A percentile compares a stretch with the other conserved stretches of the same genome.
phyloP scores from a whole-genome alignment of 75 land plant species.

The Chamaecyparis obtusa region DNA sequence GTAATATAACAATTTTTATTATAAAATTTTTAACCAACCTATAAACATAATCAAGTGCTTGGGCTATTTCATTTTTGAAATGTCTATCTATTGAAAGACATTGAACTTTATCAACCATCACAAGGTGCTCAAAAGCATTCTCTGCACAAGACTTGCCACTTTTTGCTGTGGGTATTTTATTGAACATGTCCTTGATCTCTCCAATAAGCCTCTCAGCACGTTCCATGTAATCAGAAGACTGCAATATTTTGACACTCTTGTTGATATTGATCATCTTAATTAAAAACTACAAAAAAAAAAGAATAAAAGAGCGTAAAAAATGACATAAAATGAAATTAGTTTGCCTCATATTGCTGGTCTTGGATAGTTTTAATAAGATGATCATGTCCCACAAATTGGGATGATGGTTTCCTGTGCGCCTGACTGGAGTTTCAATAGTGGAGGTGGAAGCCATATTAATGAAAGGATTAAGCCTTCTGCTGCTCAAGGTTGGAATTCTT shows the following conservation, averaged over 20 bases:
- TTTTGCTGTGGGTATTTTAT: not conserved
- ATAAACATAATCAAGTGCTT: conserved; percentile 64
- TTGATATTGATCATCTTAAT: too few species aligned
- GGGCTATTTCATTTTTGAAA: conserved; percentile 60
- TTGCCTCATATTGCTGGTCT: not conserved
- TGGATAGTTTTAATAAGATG: not conserved
- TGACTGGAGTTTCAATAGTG: not conserved
- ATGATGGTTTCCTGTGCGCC: not conserved
- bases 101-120: conserved; percentile 82
- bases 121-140: conserved; percentile 66
- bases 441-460: too few species aligned
- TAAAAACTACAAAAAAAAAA: too few species aligned
- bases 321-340: too few species aligned
- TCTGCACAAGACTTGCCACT: not conserved
- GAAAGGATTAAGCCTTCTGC: too few species aligned
- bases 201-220: not conserved
- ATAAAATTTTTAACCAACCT: conserved; percentile 33
- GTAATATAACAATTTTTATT: too few species aligned
- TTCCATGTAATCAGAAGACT: too few species aligned
- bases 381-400: not conserved
- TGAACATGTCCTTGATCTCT: not conserved
- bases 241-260: too few species aligned
- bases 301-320: too few species aligned
- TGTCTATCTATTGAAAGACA: conserved; percentile 77
- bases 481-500: too few species aligned